phyloP scores from a whole-genome alignment of 2,329 filamentous ascomycete genomes.

The Alternaria rosae region DNA sequence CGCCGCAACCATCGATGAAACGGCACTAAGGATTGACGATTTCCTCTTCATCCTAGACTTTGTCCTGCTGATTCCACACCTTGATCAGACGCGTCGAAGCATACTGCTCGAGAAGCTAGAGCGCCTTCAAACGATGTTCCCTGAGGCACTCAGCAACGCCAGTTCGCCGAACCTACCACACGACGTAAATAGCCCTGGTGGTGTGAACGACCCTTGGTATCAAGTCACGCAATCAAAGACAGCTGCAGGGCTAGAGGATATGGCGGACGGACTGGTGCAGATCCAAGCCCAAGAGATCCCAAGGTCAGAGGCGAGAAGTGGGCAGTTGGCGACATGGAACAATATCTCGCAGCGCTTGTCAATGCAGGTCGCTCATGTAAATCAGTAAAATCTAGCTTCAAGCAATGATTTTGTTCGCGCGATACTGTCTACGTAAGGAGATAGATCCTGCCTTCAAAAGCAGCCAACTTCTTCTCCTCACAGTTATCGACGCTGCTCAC shows the following conservation, averaged over 20 bases:
- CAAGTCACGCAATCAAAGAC: slow-evolving; percentile 46
- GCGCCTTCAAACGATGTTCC: slow-evolving; percentile 46
- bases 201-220: slow-evolving; percentile 43
- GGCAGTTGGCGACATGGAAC: slow-evolving; percentile 42
- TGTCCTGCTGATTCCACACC: slow-evolving; percentile 58
- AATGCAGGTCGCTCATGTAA: slow-evolving; percentile 22
- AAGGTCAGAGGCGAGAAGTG: slow-evolving; percentile 22
- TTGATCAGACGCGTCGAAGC: slow-evolving; percentile 56
- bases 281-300: slow-evolving; percentile 17
- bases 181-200: slow-evolving; percentile 36
- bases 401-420: not conserved
- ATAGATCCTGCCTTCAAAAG: slow-evolving; percentile 44
- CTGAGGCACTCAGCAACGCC: slow-evolving; percentile 42
- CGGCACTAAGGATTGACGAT: slow-evolving; percentile 60
- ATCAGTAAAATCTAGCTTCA: not conserved
- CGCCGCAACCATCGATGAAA: slow-evolving; percentile 56
- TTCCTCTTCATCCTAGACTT: slow-evolving; percentile 62
- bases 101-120: slow-evolving; percentile 55
- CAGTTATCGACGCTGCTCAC: slow-evolving; percentile 28
- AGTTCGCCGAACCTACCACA: slow-evolving; percentile 43
- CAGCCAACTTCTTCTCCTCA: slow-evolving; percentile 26
- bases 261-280: slow-evolving; percentile 21
- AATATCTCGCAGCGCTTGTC: slow-evolving; percentile 42
- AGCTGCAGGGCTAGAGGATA: slow-evolving; percentile 32
- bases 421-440: slow-evolving; percentile 16